Evolutionary conservation across 1,284 basidiomycete species (phyloP), one percentile per base, ranked within the genome.

Genomic region (Puccinia coronata): DNA sequence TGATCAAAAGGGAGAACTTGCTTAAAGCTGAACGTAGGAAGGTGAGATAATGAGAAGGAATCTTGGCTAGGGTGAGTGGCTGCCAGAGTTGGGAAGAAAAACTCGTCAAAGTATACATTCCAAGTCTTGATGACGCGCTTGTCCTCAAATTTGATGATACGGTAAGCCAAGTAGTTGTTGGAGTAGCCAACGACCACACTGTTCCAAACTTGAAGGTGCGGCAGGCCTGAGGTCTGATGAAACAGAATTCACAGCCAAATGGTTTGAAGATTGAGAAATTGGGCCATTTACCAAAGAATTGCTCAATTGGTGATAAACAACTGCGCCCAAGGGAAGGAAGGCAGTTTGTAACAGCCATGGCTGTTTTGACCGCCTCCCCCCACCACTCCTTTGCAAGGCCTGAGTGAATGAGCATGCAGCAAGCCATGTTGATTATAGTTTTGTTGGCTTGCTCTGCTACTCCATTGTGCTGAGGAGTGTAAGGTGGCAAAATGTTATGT

Each of bases 391-490:
- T 67, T 6, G 36, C 34, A 1, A 67, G 39, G 1, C 20, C 8
- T 3, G 63, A 43, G 11, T 67, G 63, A 23, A 67, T 11, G 36
- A 67, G 31, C 39, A 67, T 41, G 39, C 63, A 67, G 36, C 63
- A 23, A 5, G 63, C 20, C 63, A 67, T 67, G 34, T 61, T 61
- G 25, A 61, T 61, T 18, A 61, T 61, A 14, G 59, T 61, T 36
- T 61, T 61, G n/a, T n/a, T n/a, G n/a, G n/a, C n/a, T n/a, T n/a
- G n/a, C n/a, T n/a, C n/a, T n/a, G n/a, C n/a, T n/a, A 61, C 9
- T 11, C 59, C 59, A 31, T 61, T 61, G 59, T 61, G 59, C n/a
- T 61, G 59, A n/a, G n/a, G 59, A 31, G 28, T 59, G 16, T 59
- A 59, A 1, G 57, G 57, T 14, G 55, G 55, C 4, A 8, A n/a